Evolutionary conservation across 2,329 filamentous ascomycete species (phyloP), one percentile per base, ranked within the genome.

Genomic region (Aspergillus piperis): DNA sequence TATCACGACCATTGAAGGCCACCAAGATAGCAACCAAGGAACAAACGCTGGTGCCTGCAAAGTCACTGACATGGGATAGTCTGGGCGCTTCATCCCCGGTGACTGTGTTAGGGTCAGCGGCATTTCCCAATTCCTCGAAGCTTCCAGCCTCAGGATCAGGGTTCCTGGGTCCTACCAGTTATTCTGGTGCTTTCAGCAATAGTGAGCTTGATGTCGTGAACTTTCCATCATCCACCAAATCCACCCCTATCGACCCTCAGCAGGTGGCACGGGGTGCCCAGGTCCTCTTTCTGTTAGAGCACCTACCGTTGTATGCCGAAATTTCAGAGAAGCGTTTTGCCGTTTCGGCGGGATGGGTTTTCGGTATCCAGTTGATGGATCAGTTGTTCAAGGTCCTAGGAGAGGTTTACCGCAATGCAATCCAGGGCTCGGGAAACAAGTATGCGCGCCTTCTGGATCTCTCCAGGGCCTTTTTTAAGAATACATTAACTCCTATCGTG

Each of bases 101-200:
- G 38, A 38, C 23, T 13, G 17, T 54, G 27, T 41, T 47, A 17
- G 36, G 25, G 25, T 38, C 41, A 19, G 57, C 50, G 2, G 39
- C 47, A 19, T 48, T 51, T 30, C 32, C 57, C 13, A 49, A 23
- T n/a, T 1, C 32, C 15, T 21, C 39, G 15, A 54, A 59, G 32
- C 23, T 13, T 10, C 50, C 51, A 3, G 27, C 50, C 19, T 54
- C 50, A 17, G 32, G 49, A 7, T 58, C 60, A 0, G 67, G 67
- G 5, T 69, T 68, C 49, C 41, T 69, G 25, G 67, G 67, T 10
- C 61, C 66, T 2, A 67, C 67, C 7, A 66, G 64, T 41, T 66
- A 63, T 52, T 64, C 62, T 23, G 64, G 62, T 15, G 57, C 62
- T 7, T 64, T 69, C 47, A 38, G 17, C 10, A 56, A 58, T n/a